A percentile compares a stretch with the other conserved stretches of the same genome.
Conservation (phyloP, 495 filamentous ascomycete genomes). For the Neurospora tetrasperma region DNA sequence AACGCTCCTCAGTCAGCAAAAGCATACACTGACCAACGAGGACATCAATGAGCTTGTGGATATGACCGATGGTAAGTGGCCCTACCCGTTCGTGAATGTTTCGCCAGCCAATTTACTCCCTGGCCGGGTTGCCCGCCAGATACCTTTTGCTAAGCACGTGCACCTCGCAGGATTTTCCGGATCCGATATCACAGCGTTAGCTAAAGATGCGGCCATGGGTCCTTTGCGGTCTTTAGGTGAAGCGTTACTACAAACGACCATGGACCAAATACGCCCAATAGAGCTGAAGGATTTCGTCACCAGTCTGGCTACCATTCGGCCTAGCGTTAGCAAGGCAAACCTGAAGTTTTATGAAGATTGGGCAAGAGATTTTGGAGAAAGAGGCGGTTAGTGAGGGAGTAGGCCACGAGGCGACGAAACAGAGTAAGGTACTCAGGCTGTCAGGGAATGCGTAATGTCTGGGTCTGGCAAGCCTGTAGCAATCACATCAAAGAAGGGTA, state of each 20-base stretch:
- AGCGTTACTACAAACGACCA: conserved; percentile 76
- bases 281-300: conserved; percentile 72
- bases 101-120: background rate
- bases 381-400: conserved; percentile 53
- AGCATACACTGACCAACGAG: conserved; percentile 61
- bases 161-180: conserved; percentile 71
- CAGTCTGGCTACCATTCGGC: conserved; percentile 76
- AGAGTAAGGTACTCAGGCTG: background rate
- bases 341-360: conserved; percentile 86
- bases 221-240: conserved; percentile 87
- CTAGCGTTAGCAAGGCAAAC: conserved; percentile 79
- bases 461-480: background rate
- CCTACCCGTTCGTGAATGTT: background rate
- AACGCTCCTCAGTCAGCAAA: conserved; percentile 74
- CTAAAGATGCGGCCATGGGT: conserved; percentile 98
- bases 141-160: background rate
- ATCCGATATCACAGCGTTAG: conserved; percentile 92
- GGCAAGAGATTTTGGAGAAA: conserved; percentile 86
- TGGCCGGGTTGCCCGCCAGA: background rate
- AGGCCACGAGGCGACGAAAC: background rate
- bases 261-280: conserved; percentile 90
- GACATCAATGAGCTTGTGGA: conserved; percentile 72
- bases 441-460: background rate
- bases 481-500: background rate
- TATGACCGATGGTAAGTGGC: conserved; percentile 67